Evolutionary conservation across 371 early-diverging fungal genomes (phyloP).

Genomic region (Lichtheimia ornata): DNA sequence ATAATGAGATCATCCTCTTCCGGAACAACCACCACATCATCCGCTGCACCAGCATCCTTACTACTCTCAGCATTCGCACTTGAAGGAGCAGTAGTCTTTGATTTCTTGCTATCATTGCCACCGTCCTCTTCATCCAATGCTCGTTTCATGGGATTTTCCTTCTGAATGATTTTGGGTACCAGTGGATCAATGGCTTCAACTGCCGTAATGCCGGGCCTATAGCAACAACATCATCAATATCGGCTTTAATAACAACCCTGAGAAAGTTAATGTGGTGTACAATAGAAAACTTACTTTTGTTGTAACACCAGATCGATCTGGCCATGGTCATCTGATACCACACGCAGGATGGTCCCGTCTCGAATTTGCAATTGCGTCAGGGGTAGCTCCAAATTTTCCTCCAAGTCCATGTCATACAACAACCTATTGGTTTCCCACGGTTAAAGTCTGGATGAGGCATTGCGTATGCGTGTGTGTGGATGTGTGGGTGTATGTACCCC

Average conservation of each 20-base stretch:
- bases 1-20: background rate
- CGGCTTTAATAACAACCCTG: too few relatives aligned
- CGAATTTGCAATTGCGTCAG: constrained; percentile 62
- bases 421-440: constrained; percentile 42
- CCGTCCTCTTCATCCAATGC: too few relatives aligned
- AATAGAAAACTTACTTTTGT: constrained; percentile 22
- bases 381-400: constrained; percentile 70
- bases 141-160: too few relatives aligned
- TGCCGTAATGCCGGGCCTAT: too few relatives aligned
- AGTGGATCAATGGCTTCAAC: too few relatives aligned
- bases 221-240: too few relatives aligned
- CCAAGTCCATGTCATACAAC: constrained; percentile 90
- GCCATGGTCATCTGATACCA: constrained; percentile 50
- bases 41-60: background rate
- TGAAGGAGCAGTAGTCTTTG: too few relatives aligned
- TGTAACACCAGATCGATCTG: constrained; percentile 43
- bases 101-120: too few relatives aligned
- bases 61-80: too few relatives aligned
- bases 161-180: too few relatives aligned
- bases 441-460: background rate
- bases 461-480: background rate
- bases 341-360: constrained; percentile 59
- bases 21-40: background rate
- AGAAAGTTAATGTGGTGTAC: too few relatives aligned
- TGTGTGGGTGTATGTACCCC: background rate